Conservation (phyloP, 164 flowering plant species). For the Aristolochia fimbriata region DNA sequence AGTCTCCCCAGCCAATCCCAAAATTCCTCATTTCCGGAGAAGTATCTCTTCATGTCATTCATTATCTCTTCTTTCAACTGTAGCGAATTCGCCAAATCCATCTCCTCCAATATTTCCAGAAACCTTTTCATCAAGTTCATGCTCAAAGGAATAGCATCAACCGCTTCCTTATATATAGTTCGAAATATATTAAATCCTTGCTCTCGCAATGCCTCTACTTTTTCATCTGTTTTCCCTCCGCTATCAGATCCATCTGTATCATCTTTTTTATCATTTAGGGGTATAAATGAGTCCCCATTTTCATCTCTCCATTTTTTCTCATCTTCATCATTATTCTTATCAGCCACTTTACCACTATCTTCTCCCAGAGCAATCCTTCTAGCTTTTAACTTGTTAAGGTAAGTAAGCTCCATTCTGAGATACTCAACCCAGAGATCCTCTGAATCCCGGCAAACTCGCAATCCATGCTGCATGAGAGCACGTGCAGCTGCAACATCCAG, state of each 20-base stretch:
- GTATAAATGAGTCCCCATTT: slow-evolving; percentile 63
- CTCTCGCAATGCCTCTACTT: slow-evolving; percentile 46
- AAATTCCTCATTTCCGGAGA: slow-evolving; percentile 53
- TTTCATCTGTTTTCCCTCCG: slow-evolving; percentile 24
- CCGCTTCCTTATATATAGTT: slow-evolving; percentile 50
- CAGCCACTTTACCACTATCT: slow-evolving; percentile 37
- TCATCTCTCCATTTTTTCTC: slow-evolving; percentile 73
- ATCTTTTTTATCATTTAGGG: slow-evolving; percentile 28
- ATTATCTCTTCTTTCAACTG: slow-evolving; percentile 52
- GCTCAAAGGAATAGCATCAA: slow-evolving; percentile 59
- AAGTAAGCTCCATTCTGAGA: slow-evolving; percentile 90
- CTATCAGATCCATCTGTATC: slow-evolving; percentile 18
- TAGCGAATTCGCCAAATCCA: slow-evolving; percentile 45
- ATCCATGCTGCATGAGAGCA: slow-evolving; percentile 77
- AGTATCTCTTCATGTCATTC: slow-evolving; percentile 60
- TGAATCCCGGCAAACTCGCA: slow-evolving; percentile 69
- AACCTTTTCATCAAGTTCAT: slow-evolving; percentile 52
- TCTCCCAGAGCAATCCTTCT: slow-evolving; percentile 79
- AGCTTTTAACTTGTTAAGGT: slow-evolving; percentile 72
- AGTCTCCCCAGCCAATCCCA: slow-evolving; percentile 93
- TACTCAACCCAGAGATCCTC: slow-evolving; percentile 93
- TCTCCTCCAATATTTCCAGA: slow-evolving; percentile 57
- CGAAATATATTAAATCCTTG: slow-evolving; percentile 43
- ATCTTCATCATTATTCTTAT: slow-evolving; percentile 19
- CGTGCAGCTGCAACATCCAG: slow-evolving; percentile 71